These are phyloP conservation scores for Apiotrichum domesticum DNA, from an alignment of 1,284 basidiomycete species.

Conservation along the genomic window DNA sequence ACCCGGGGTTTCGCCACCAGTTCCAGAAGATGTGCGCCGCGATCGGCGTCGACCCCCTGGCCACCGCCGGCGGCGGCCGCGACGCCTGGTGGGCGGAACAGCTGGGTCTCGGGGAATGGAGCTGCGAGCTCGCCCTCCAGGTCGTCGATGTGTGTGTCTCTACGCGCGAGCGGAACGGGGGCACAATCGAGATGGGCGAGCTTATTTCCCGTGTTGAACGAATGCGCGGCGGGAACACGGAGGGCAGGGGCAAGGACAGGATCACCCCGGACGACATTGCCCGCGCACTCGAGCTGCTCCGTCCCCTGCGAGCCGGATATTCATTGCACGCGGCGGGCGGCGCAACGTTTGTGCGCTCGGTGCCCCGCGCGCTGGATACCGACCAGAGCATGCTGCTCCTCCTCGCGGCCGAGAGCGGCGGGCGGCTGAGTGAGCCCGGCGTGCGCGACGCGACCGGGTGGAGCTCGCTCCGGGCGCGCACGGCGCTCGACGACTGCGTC, in stretches of 20 bases:
- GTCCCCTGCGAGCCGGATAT: conserved; percentile 84
- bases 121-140: conserved; percentile 91
- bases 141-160: conserved; percentile 93
- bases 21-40: conserved; percentile 96
- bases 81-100: conserved; percentile 72
- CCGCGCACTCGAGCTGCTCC: conserved; percentile 77
- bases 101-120: conserved; percentile 83
- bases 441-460: conserved; percentile 63
- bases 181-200: conserved; percentile 82
- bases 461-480: conserved; percentile 65
- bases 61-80: conserved; percentile 48
- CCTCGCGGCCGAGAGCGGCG: conserved; percentile 61
- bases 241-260: neutral
- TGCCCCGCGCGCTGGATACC: conserved; percentile 63
- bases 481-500: conserved; percentile 81
- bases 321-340: conserved; percentile 54
- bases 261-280: conserved; percentile 78
- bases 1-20: conserved; percentile 81
- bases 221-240: conserved; percentile 50
- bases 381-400: conserved; percentile 72
- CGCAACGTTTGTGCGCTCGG: conserved; percentile 32
- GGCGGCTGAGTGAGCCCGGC: conserved; percentile 53
- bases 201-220: conserved; percentile 70
- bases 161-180: conserved; percentile 81
- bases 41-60: conserved; percentile 91